phyloP scores from a whole-genome alignment of 352 stramenopile genomes.

The Pythium folliculosum region DNA sequence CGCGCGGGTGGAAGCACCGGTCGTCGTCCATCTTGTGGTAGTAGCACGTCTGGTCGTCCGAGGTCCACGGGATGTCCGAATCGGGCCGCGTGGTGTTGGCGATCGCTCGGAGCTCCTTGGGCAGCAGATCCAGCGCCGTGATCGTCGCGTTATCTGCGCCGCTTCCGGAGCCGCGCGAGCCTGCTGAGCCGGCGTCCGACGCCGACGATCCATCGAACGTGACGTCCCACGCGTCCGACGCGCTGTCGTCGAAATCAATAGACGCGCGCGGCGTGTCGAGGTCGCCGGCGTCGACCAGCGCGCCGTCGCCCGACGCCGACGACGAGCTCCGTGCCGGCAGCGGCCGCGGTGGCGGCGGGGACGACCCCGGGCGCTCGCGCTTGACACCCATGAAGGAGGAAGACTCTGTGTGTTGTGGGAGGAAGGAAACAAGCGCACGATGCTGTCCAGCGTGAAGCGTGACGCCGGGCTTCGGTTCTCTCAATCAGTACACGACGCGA shows the following conservation, averaged over 20 bases:
- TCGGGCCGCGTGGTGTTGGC: slow-evolving; percentile 16
- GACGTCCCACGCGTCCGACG: not conserved
- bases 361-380: slow-evolving; percentile 1
- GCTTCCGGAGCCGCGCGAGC: not conserved
- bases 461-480: not conserved
- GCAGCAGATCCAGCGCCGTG: slow-evolving; percentile 21
- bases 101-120: slow-evolving; percentile 14
- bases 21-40: slow-evolving; percentile 22
- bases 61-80: slow-evolving; percentile 20
- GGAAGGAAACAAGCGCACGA: not conserved
- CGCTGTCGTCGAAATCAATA: not conserved
- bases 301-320: slow-evolving; percentile 15
- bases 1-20: slow-evolving; percentile 18
- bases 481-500: not conserved
- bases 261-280: not conserved
- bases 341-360: not conserved
- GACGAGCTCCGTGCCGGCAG: slow-evolving; percentile 7
- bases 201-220: not conserved
- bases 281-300: not conserved
- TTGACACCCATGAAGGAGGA: slow-evolving; percentile 14
- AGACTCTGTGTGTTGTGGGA: too few relatives aligned
- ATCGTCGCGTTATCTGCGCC: slow-evolving; percentile 13
- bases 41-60: slow-evolving; percentile 17
- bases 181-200: not conserved
- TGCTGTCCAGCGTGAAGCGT: not conserved